Percentiles rank a stretch among this genome's conserved stretches.
Evolutionary conservation across 208 protist genomes (phyloP).

Genomic region (Leishmania mexicana): DNA sequence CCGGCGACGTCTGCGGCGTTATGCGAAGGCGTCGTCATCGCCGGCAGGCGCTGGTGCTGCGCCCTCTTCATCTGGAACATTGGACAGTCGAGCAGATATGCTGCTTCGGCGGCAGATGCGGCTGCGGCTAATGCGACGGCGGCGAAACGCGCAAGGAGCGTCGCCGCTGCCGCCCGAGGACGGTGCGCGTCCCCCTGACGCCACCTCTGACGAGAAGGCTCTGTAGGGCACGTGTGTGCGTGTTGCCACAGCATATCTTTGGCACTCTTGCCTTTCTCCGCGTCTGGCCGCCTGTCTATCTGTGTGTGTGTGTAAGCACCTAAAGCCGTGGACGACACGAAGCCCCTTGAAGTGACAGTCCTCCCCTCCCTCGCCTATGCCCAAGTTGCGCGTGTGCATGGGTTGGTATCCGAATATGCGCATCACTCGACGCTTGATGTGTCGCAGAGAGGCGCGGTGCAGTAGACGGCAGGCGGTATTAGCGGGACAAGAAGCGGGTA

Average conservation of each 20-base stretch:
- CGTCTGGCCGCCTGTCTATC: neutral
- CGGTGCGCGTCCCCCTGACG: neutral
- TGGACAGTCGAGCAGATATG: constrained; percentile 8
- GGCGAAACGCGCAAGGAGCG: neutral
- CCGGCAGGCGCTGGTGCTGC: neutral
- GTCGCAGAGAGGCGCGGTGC: neutral
- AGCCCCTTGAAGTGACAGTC: neutral
- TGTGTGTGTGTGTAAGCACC: neutral
- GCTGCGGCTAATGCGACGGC: constrained; percentile 4
- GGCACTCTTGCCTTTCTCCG: neutral
- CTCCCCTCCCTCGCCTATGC: neutral
- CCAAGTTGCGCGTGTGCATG: neutral
- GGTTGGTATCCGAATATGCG: neutral
- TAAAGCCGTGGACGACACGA: neutral
- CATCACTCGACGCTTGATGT: neutral
- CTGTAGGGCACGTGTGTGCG: neutral
- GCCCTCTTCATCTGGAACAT: neutral
- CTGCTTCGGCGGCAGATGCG: constrained; percentile 29
- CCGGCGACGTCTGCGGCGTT: constrained; percentile 23
- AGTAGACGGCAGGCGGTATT: neutral
- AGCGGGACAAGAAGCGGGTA: neutral
- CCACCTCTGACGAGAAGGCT: neutral
- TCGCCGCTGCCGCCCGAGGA: neutral
- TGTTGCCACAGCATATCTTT: neutral
- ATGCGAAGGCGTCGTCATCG: constrained; percentile 13